phyloP scores from a whole-genome alignment of 1,284 basidiomycete genomes.

The Ustilago nuda region DNA sequence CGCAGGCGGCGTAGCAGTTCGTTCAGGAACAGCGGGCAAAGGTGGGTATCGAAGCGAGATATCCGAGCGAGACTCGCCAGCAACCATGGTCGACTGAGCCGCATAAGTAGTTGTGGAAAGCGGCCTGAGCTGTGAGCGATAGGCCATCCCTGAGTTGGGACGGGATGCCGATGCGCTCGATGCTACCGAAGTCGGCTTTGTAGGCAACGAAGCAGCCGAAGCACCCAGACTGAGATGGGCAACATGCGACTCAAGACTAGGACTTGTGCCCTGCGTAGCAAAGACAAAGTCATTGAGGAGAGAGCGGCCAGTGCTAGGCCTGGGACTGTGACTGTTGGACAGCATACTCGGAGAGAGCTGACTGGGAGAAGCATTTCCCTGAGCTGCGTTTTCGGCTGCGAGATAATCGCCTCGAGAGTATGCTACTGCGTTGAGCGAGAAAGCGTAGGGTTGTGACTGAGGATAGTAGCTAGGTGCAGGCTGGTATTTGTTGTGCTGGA shows the following conservation, averaged over 20 bases:
- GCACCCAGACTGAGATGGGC: slow-evolving; percentile 14
- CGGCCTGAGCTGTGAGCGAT: not conserved
- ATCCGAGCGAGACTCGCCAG: slow-evolving; percentile 10
- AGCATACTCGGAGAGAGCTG: slow-evolving; percentile 15
- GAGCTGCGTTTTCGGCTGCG: slow-evolving; percentile 2
- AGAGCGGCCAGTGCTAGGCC: slow-evolving; percentile 21
- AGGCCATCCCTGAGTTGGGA: not conserved
- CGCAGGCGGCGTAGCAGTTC: slow-evolving; percentile 17
- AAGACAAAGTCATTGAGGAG: slow-evolving; percentile 22
- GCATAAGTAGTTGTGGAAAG: not conserved
- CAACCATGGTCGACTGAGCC: not conserved
- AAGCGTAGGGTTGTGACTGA: slow-evolving; percentile 5
- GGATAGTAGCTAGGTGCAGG: not conserved
- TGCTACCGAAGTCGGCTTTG: slow-evolving; percentile 2
- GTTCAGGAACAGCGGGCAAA: slow-evolving; percentile 18
- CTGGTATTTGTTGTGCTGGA: slow-evolving; percentile 16
- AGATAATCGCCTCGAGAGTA: slow-evolving; percentile 14
- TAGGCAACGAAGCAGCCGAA: slow-evolving; percentile 4
- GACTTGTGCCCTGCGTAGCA: slow-evolving; percentile 13
- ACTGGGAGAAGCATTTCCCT: slow-evolving; percentile 7
- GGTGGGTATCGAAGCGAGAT: slow-evolving; percentile 45
- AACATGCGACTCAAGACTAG: slow-evolving; percentile 27
- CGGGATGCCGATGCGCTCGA: not conserved
- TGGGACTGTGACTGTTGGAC: slow-evolving; percentile 28
- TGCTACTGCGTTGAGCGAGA: not conserved